Conservation (phyloP, 305 asterid species). For the Plantago coronopus region DNA sequence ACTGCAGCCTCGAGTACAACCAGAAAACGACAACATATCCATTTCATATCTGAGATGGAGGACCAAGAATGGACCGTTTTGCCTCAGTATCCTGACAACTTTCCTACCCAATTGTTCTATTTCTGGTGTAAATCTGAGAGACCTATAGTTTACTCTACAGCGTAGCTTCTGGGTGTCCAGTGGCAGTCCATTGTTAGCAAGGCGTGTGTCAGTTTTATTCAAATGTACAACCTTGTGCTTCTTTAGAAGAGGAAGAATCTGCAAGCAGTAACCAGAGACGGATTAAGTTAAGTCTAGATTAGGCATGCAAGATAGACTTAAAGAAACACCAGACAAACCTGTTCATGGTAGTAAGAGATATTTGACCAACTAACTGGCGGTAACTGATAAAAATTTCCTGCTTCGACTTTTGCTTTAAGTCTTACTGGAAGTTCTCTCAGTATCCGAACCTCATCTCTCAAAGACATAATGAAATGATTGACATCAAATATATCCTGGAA, state of each 20-base stretch:
- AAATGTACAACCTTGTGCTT: slow-evolving; percentile 75
- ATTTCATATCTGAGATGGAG: slow-evolving; percentile 92
- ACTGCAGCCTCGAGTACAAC: slow-evolving; percentile 79
- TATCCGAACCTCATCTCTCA: slow-evolving; percentile 86
- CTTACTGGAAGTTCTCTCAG: slow-evolving; percentile 72
- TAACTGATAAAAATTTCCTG: slow-evolving; percentile 48
- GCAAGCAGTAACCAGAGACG: slow-evolving; percentile 20
- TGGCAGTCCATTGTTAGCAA: slow-evolving; percentile 75
- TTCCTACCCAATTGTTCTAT: slow-evolving; percentile 78
- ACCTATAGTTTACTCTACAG: slow-evolving; percentile 64
- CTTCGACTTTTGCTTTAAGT: slow-evolving; percentile 58
- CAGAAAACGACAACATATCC: slow-evolving; percentile 93
- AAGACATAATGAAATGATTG: slow-evolving; percentile 69
- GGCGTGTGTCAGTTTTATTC: slow-evolving; percentile 81
- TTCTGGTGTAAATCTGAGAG: slow-evolving; percentile 61
- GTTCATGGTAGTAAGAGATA: slow-evolving; percentile 65
- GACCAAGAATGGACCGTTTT: slow-evolving; percentile 70
- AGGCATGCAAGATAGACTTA: neutral
- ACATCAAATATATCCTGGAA: slow-evolving; percentile 79
- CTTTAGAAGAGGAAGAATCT: slow-evolving; percentile 83
- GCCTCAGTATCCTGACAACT: slow-evolving; percentile 55
- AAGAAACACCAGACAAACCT: slow-evolving; percentile 35
- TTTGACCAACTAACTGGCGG: slow-evolving; percentile 93
- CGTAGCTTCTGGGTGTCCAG: slow-evolving; percentile 71
- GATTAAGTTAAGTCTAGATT: neutral